phyloP scores from a whole-genome alignment of 164 flowering plant species.

The Sedum album region DNA sequence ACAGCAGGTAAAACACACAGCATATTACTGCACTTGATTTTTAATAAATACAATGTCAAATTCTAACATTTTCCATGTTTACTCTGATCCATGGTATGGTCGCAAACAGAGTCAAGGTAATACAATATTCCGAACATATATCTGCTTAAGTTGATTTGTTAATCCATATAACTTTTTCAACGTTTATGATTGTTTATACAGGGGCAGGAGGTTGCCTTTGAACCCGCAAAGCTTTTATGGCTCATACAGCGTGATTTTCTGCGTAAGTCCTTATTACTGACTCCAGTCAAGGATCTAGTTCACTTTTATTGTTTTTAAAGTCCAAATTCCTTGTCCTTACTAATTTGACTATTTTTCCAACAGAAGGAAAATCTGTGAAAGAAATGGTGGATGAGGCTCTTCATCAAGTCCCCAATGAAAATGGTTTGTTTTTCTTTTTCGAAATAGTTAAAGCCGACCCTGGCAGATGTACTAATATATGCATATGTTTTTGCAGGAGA shows the following conservation, averaged over 20 bases:
- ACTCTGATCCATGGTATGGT: background rate
- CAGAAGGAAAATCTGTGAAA: too few relatives aligned
- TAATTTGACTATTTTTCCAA: constrained; percentile 14
- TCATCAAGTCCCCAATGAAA: too few relatives aligned
- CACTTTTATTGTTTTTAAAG: background rate
- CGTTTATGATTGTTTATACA: constrained; percentile 18
- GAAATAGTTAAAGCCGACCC: background rate
- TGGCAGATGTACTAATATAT: constrained; percentile 13
- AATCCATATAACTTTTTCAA: background rate
- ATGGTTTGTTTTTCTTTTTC: constrained; percentile 21
- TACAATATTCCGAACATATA: background rate
- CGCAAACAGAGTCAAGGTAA: constrained; percentile 80
- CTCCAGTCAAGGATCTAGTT: background rate
- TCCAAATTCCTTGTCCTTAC: background rate
- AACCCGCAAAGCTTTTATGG: too few relatives aligned
- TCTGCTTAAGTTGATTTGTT: background rate
- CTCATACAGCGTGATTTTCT: too few relatives aligned
- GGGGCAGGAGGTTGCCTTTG: constrained; percentile 99
- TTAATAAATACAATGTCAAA: background rate
- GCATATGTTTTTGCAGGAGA: too few relatives aligned
- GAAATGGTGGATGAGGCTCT: too few relatives aligned
- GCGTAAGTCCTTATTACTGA: constrained; percentile 22
- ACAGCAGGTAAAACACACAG: constrained; percentile 61
- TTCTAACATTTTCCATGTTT: constrained; percentile 27
- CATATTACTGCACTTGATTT: background rate